These are phyloP conservation scores for Plasmodium gaboni DNA, from an alignment of 169 alveolate species.

Conservation along the genomic window DNA sequence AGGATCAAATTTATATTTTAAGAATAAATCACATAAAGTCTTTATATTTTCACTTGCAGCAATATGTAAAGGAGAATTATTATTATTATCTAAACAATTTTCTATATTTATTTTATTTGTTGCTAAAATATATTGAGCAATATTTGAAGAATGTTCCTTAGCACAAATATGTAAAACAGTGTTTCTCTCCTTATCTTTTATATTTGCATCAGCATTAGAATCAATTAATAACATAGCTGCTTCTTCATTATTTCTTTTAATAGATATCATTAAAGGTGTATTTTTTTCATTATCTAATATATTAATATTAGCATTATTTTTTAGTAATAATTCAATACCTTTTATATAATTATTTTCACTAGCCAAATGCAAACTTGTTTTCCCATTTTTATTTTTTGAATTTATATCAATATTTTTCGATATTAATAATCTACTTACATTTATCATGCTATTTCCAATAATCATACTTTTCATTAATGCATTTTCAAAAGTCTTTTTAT, in stretches of 20 bases:
- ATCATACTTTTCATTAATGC: conserved; percentile 74
- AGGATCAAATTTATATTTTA: conserved; percentile 62
- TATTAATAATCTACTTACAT: conserved; percentile 56
- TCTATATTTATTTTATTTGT: conserved; percentile 65
- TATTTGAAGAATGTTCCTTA: conserved; percentile 56
- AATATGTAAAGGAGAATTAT: conserved; percentile 74
- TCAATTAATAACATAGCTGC: conserved; percentile 65
- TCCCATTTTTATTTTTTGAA: conserved; percentile 68
- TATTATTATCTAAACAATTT: conserved; percentile 57
- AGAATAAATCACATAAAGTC: conserved; percentile 47
- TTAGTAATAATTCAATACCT: conserved; percentile 72
- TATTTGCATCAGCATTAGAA: conserved; percentile 61
- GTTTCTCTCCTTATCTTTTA: conserved; percentile 58
- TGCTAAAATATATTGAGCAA: conserved; percentile 57
- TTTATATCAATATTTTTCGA: conserved; percentile 50
- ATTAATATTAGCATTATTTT: conserved; percentile 68
- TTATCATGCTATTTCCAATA: conserved; percentile 49
- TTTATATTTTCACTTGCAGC: conserved; percentile 70
- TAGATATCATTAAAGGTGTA: conserved; percentile 65
- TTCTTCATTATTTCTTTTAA: conserved; percentile 72
- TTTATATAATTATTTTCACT: conserved; percentile 69
- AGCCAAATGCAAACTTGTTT: conserved; percentile 75
- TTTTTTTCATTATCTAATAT: conserved; percentile 35
- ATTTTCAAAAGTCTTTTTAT: conserved; percentile 60
- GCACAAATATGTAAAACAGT: conserved; percentile 70